Evolutionary conservation across 495 filamentous ascomycete species (phyloP), one percentile per base, ranked within the genome.

Genomic region (Podospora anserina): DNA sequence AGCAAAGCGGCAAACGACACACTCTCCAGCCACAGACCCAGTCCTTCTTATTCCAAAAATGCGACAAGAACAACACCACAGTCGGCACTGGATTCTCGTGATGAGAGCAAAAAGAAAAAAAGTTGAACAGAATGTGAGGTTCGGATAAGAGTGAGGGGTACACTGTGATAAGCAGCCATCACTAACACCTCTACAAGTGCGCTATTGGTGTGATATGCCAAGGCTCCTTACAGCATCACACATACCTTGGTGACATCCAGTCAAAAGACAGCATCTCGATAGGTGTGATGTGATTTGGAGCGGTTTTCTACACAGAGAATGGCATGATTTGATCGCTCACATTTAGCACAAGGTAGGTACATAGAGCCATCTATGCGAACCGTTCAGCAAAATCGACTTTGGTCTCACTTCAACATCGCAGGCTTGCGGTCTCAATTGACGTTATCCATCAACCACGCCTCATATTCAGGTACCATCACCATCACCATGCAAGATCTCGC

Each of bases 141-240:
- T 49, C 39, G 39, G 39, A 49, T 49, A 49, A 49, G 39, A 49
- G 39, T 49, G 39, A 49, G 39, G 39, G 39, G 39, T 13, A 32
- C 39, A 6, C 9, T 49, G 55, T 58, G 55, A 58, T 19, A 26
- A 58, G 23, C 55, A 15, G 39, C 55, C 55, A 58, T 58, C 55
- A 58, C 55, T 58, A 58, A 19, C 55, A 58, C 55, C 55, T 58
- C n/a, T 49, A 15, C n/a, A 58, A 20, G n/a, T 58, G n/a, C 26
- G 55, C 55, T 58, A 58, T 58, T 58, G 55, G 55, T 58, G 55
- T 58, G 55, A 58, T 26, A 58, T 58, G 55, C 55, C 55, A 58
- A 58, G 55, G n/a, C 55, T 26, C 55, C 2, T 26, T 58, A 58
- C 55, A 58, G 55, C n/a, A 58, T 58, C 55, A 58, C 55, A 58